Base-by-base conservation (phyloP, 768 basidiomycete species). In the Tremella fuciformis region DNA sequence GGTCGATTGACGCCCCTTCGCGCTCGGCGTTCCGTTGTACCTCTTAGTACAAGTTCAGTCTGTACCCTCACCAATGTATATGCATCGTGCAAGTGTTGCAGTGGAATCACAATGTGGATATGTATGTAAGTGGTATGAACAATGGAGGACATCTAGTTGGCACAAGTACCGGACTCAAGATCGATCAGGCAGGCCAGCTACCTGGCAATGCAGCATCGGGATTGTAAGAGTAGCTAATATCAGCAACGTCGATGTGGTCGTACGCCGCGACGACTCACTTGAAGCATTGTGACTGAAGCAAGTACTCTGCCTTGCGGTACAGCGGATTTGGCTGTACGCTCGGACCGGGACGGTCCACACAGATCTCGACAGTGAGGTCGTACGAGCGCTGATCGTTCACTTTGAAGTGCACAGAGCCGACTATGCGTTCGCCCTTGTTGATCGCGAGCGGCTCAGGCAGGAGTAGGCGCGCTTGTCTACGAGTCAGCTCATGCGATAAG, bases 391-490 rank as follows among this genome's bases (percentile, higher is more conserved):
- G 59, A 13, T 73, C 69, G 53, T 76, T 74, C 37, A 62, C 66
- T 39, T 66, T 73, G 65, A 74, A 76, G 18, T 58, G 62, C 13
- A 76, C 57, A 11, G 59, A 57, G n/a, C 73, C 75, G 25, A 61
- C 48, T 8, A 76, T 46, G 19, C 64, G 59, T 39, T 74, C 69
- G 13, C 71, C 71, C 40, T 71, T 71, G 58, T 76, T 76, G 8
- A 66, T 67, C 15, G 75, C 75, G n/a, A 76, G 57, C 25, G 75
- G 75, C 60, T 76, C 75, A 3, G 71, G 66, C 6, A 76, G 60
- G 1, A 76, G 50, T 18, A 76, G 55, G 11, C 75, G 59, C 13
- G 69, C 65, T 73, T 76, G 75, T 61, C 70, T 71, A 51, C 7
- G 13, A 29, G 6, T 52, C 54, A 59, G 22, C 40, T 18, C 15